Conservation (phyloP, 768 basidiomycete genomes). For the Psilocybe cubensis region DNA sequence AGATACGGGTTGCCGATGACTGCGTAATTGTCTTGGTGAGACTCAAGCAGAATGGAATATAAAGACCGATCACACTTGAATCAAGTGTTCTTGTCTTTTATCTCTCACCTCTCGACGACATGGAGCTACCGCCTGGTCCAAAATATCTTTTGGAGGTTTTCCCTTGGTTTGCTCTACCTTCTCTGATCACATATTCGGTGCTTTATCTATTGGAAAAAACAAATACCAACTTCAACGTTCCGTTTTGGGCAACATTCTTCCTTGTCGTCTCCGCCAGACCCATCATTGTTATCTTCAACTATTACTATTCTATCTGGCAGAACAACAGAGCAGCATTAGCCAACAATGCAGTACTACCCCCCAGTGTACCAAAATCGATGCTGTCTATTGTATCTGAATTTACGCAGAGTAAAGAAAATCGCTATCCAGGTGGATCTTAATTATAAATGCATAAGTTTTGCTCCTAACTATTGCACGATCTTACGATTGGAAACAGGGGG, state of each 20-base stretch:
- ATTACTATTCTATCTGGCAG: conserved; percentile 11
- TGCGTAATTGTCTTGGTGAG: too few species aligned
- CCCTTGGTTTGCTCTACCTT: neutral
- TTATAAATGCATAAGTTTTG: neutral
- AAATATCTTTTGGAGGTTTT: neutral
- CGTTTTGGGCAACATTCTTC: conserved; percentile 9
- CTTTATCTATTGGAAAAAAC: neutral
- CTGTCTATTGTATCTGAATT: conserved; percentile 11
- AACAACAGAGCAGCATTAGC: conserved; percentile 12
- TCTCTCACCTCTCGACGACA: neutral
- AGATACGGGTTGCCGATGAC: too few species aligned
- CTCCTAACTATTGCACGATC: neutral
- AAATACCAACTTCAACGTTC: neutral
- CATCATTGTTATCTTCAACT: conserved; percentile 8
- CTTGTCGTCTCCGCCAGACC: conserved; percentile 12
- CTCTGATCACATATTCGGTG: neutral
- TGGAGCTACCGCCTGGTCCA: neutral
- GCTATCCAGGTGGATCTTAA: conserved; percentile 33
- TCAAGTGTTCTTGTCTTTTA: too few species aligned
- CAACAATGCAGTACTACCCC: conserved; percentile 16
- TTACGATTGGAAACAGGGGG: conserved; percentile 2
- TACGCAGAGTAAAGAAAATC: conserved; percentile 22
- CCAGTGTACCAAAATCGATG: conserved; percentile 14
- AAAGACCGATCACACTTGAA: too few species aligned
- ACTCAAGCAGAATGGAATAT: too few species aligned